Evolutionary conservation across 1,284 basidiomycete species (phyloP).

Genomic region (Boletus semigastroideus): DNA sequence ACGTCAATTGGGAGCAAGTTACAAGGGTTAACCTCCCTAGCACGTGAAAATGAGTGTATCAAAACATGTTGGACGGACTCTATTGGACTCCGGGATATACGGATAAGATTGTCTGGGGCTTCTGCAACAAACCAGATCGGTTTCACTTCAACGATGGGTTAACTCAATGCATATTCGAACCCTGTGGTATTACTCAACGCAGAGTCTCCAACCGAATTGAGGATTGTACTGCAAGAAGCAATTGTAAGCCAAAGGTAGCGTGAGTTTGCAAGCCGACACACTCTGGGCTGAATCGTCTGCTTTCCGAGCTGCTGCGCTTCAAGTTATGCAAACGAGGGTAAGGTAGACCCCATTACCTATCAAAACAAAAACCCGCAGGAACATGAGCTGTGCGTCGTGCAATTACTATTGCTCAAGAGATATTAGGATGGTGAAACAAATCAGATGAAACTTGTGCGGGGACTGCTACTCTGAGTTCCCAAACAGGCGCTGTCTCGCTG

Average conservation of each 20-base stretch:
- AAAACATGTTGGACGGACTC: slow-evolving; percentile 37
- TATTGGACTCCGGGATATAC: background rate
- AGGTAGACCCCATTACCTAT: slow-evolving; percentile 26
- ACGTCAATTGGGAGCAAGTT: slow-evolving; percentile 33
- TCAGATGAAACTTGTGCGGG: no score
- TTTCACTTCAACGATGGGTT: slow-evolving; percentile 19
- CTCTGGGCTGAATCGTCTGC: slow-evolving; percentile 15
- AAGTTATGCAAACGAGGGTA: background rate
- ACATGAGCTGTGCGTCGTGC: slow-evolving; percentile 7
- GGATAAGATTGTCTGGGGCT: slow-evolving; percentile 31
- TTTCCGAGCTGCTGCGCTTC: background rate
- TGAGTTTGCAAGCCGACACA: slow-evolving; percentile 5
- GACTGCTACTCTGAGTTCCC: background rate
- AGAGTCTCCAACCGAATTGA: slow-evolving; percentile 57
- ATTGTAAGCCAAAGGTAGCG: background rate
- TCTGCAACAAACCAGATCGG: slow-evolving; percentile 41
- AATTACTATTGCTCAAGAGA: slow-evolving; percentile 10
- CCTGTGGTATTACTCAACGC: slow-evolving; percentile 11
- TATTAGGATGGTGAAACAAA: background rate
- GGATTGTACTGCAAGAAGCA: slow-evolving; percentile 37
- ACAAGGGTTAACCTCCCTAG: slow-evolving; percentile 27
- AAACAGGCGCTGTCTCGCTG: no score
- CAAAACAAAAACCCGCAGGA: slow-evolving; percentile 22
- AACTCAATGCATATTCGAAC: background rate
- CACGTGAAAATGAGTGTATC: slow-evolving; percentile 57